Evolutionary conservation across 257 asterid genomes (phyloP).

Genomic region (Striga asiatica): DNA sequence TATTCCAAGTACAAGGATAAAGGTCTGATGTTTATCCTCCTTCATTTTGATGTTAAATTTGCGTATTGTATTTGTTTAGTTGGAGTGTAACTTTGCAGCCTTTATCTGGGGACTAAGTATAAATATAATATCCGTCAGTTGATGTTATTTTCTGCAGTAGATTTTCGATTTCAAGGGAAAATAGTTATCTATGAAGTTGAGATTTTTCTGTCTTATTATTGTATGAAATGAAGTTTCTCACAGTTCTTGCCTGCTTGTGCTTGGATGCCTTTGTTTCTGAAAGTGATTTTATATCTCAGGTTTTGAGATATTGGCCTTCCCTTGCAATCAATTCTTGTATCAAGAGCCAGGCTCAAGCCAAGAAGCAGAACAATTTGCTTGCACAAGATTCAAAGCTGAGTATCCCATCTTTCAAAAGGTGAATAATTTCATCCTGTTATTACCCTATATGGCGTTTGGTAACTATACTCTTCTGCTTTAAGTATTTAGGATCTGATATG

Average conservation of each 20-base stretch:
- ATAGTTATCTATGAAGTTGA: background rate
- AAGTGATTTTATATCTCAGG: slow-evolving; percentile 35
- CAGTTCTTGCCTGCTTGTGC: background rate
- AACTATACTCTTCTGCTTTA: background rate
- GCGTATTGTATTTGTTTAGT: background rate
- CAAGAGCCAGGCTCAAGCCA: slow-evolving; percentile 85
- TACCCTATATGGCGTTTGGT: background rate
- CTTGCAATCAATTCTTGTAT: slow-evolving; percentile 79
- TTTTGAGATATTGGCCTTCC: slow-evolving; percentile 81
- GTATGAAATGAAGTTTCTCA: too few relatives aligned
- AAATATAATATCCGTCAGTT: background rate
- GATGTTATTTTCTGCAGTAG: background rate
- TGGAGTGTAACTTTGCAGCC: background rate
- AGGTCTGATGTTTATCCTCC: slow-evolving; percentile 30
- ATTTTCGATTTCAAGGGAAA: background rate
- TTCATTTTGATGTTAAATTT: too few relatives aligned
- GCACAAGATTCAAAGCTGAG: slow-evolving; percentile 76
- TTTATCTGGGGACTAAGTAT: background rate
- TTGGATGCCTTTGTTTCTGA: slow-evolving; percentile 1
- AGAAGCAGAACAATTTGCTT: slow-evolving; percentile 72
- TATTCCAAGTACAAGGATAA: slow-evolving; percentile 55
- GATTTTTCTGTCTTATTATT: too few relatives aligned
- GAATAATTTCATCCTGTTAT: slow-evolving; percentile 5
- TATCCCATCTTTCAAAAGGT: slow-evolving; percentile 87
- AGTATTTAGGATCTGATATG: background rate